phyloP scores from a whole-genome alignment of 257 asterid species.

The Rauvolfia tetraphylla region DNA sequence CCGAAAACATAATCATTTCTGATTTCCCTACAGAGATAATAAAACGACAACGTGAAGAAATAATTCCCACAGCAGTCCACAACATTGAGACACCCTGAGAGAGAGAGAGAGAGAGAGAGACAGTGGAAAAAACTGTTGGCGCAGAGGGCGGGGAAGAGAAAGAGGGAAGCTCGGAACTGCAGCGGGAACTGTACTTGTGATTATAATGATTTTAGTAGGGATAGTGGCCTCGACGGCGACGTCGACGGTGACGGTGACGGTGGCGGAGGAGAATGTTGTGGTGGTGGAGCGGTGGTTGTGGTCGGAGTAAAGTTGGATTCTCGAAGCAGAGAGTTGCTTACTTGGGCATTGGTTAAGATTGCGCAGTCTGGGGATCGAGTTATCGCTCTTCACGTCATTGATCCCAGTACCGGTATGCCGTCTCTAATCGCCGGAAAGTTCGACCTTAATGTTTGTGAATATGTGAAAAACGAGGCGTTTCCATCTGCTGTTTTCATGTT shows the following conservation, averaged over 20 bases:
- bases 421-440: not conserved
- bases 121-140: not conserved
- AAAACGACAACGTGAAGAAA: slow-evolving; percentile 3
- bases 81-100: not conserved
- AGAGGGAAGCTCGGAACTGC: slow-evolving; percentile 4
- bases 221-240: slow-evolving; percentile 12
- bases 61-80: not conserved
- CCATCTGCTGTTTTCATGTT: not conserved
- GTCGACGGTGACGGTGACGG: no score
- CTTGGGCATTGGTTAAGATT: slow-evolving; percentile 83
- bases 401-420: slow-evolving; percentile 58
- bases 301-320: slow-evolving; percentile 77
- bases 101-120: not conserved
- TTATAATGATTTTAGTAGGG: not conserved
- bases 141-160: not conserved
- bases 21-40: no score
- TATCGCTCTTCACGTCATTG: slow-evolving; percentile 70
- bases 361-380: slow-evolving; percentile 81
- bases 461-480: slow-evolving; percentile 12
- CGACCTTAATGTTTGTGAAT: not conserved
- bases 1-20: no score
- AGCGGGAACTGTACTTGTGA: slow-evolving; percentile 11
- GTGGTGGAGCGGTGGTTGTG: slow-evolving; percentile 54
- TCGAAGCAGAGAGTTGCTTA: slow-evolving; percentile 70
- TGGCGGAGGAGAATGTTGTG: slow-evolving; percentile 22